Conservation (phyloP, 1,139 yeast genomes). For the Sugiyamaella neomexicana region DNA sequence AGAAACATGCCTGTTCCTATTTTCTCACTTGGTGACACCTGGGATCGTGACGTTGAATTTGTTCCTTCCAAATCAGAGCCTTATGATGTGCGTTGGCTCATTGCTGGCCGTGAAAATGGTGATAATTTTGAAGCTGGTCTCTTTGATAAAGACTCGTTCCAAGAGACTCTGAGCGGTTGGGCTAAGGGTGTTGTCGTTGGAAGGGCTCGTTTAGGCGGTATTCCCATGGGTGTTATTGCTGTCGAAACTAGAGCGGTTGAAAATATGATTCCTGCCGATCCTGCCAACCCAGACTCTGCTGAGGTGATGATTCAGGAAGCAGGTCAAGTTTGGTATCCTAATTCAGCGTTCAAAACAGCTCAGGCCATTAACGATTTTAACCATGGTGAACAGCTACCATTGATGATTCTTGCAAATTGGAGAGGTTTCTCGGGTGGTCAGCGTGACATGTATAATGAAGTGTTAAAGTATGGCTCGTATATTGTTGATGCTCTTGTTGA, state of each 20-base stretch:
- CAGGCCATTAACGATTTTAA: conserved; percentile 98
- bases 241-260: conserved; percentile 92
- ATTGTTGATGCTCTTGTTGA: conserved; percentile 96
- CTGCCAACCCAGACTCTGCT: conserved; percentile 94
- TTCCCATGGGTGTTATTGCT: conserved; percentile 96
- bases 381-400: conserved; percentile 94
- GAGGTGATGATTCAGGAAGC: conserved; percentile 90
- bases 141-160: conserved; percentile 90
- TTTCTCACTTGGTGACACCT: conserved; percentile 69
- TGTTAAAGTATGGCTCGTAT: conserved; percentile 91
- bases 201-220: conserved; percentile 98
- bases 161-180: conserved; percentile 98
- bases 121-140: conserved; percentile 76
- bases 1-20: conserved; percentile 92
- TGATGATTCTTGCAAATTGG: conserved; percentile 98
- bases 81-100: conserved; percentile 94
- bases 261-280: conserved; percentile 92
- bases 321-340: conserved; percentile 99
- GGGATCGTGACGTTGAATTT: conserved; percentile 93
- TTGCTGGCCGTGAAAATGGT: conserved; percentile 72
- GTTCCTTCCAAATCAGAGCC: conserved; percentile 70
- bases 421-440: conserved; percentile 99
- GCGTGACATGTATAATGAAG: conserved; percentile 98
- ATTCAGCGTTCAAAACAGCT: conserved; percentile 97
- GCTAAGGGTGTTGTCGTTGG: conserved; percentile 98